Evolutionary conservation across 176 grass and related monocot species (phyloP).

Genomic region (Hyparrhenia diplandra): DNA sequence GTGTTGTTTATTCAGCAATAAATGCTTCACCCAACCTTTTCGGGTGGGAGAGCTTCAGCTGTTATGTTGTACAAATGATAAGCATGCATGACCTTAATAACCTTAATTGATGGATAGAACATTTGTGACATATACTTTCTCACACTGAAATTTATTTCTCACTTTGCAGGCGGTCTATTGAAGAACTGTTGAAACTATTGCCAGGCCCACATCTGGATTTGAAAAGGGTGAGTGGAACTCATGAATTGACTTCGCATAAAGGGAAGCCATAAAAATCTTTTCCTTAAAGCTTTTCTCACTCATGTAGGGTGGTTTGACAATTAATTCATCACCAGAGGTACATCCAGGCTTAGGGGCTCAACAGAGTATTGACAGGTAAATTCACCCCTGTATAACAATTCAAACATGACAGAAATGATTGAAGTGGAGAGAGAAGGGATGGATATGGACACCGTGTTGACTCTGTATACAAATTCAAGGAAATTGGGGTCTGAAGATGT

Average conservation of each 20-base stretch:
- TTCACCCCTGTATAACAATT: background rate
- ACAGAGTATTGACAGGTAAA: constrained; percentile 69
- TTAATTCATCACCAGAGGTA: constrained; percentile 36
- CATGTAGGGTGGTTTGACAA: constrained; percentile 34
- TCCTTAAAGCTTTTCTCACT: constrained; percentile 5
- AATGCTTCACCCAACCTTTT: background rate
- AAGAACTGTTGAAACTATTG: constrained; percentile 79
- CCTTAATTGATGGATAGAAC: background rate
- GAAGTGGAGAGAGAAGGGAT: background rate
- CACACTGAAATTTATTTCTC: background rate
- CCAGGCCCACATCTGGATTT: constrained; percentile 91
- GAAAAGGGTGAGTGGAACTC: constrained; percentile 60
- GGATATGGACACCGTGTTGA: background rate
- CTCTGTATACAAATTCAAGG: background rate
- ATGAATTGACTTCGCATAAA: background rate
- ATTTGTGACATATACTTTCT: background rate
- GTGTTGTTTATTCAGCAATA: background rate
- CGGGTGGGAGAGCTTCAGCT: background rate
- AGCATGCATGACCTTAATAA: background rate
- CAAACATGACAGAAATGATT: background rate
- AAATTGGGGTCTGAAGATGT: background rate
- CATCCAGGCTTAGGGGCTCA: constrained; percentile 35
- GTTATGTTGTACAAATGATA: background rate
- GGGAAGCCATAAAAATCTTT: background rate
- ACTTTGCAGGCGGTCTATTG: constrained; percentile 82